Conservation (phyloP, 306 rosid species). For the Nissolia schottii region DNA sequence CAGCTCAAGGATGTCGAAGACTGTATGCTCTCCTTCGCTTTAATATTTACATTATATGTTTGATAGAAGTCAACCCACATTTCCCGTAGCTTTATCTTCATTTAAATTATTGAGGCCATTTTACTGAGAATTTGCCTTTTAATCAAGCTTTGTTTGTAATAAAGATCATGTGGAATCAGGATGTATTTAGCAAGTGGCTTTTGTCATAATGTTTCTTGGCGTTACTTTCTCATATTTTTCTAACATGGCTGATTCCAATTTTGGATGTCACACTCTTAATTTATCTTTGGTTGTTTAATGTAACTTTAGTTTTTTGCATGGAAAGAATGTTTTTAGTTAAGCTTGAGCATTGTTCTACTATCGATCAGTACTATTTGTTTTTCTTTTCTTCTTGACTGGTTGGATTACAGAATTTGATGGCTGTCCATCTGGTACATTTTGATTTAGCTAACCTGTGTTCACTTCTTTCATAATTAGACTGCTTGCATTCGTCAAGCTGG, state of each 20-base stretch:
- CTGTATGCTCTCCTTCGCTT: slow-evolving; percentile 44
- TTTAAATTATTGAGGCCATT: neutral
- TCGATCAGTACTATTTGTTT: neutral
- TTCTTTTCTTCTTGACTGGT: no score
- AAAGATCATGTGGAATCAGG: neutral
- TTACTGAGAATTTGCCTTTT: neutral
- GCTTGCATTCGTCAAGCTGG: neutral
- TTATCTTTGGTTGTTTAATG: neutral
- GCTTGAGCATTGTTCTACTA: neutral
- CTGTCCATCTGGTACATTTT: neutral
- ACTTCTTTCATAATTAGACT: neutral
- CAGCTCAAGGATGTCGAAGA: slow-evolving; percentile 95
- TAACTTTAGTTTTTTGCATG: neutral
- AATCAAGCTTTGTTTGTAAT: neutral
- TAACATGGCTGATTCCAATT: neutral
- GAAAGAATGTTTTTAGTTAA: neutral
- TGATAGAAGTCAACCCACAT: neutral
- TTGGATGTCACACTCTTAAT: neutral
- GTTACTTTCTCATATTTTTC: neutral
- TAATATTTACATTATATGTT: neutral
- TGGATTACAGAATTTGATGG: neutral
- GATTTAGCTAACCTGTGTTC: neutral
- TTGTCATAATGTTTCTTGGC: neutral
- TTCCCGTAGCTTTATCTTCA: neutral
- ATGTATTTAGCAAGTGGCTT: neutral